Conservation (phyloP, 2,329 filamentous ascomycete species). For the Pseudocercospora eumusae region DNA sequence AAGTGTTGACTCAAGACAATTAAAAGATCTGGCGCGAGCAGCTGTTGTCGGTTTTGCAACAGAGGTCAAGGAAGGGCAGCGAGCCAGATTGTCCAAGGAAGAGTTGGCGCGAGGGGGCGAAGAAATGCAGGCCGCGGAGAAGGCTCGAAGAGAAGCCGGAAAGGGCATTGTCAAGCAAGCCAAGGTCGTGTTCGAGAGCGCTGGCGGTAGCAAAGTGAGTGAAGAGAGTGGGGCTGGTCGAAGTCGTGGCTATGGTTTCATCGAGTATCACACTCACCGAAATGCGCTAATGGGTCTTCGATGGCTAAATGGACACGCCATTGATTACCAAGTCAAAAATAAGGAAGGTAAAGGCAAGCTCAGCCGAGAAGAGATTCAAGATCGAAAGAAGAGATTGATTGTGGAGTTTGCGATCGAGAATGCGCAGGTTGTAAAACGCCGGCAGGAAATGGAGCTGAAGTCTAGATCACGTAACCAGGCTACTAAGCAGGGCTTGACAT, state of each 20-base stretch:
- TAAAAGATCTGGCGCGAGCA: constrained; percentile 87
- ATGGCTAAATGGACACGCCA: constrained; percentile 80
- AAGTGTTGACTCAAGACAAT: constrained; percentile 76
- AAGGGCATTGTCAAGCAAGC: constrained; percentile 89
- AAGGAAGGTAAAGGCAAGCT: constrained; percentile 47
- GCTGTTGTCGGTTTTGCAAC: constrained; percentile 93
- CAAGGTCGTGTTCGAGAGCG: constrained; percentile 90
- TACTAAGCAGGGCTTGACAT: constrained; percentile 26
- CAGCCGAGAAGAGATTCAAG: constrained; percentile 53
- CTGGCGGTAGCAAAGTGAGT: constrained; percentile 77
- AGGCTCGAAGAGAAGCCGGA: constrained; percentile 74
- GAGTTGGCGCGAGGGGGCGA: constrained; percentile 78
- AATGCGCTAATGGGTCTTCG: constrained; percentile 92
- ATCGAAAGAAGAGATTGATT: constrained; percentile 85
- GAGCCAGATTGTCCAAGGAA: constrained; percentile 82
- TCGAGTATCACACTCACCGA: constrained; percentile 92
- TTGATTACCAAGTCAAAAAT: constrained; percentile 53
- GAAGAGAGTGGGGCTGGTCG: constrained; percentile 76
- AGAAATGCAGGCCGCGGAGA: constrained; percentile 78
- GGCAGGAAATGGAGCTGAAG: constrained; percentile 65
- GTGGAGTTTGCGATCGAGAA: constrained; percentile 99
- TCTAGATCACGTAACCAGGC: constrained; percentile 48
- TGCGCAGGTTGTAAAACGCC: constrained; percentile 84
- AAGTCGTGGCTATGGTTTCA: constrained; percentile 92
- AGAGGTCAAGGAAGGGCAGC: constrained; percentile 77